Conservation (phyloP, 1,284 basidiomycete genomes). For the Cutaneotrichosporon cavernicola region DNA sequence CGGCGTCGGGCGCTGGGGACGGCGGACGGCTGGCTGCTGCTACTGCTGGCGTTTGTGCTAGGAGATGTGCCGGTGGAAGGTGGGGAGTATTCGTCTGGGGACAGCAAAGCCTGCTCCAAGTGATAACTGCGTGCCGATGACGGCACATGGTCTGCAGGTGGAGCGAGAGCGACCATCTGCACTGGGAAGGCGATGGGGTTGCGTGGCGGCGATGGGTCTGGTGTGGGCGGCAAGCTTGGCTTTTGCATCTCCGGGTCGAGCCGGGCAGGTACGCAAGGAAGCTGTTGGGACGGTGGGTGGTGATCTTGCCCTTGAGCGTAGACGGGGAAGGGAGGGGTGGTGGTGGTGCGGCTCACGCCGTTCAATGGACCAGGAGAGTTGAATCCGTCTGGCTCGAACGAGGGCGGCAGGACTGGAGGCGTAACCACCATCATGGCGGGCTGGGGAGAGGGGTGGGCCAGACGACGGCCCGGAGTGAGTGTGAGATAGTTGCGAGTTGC, state of each 20-base stretch:
- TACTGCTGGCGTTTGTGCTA: constrained; percentile 14
- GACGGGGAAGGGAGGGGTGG: constrained; percentile 14
- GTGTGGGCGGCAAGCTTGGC: constrained; percentile 33
- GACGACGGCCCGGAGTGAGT: not conserved
- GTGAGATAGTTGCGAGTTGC: not conserved
- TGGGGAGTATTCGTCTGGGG: constrained; percentile 8
- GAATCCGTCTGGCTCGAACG: constrained; percentile 20
- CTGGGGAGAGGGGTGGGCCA: not conserved
- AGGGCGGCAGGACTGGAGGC: constrained; percentile 21
- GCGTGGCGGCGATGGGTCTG: constrained; percentile 36
- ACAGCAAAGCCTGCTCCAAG: not conserved
- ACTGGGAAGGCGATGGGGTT: constrained; percentile 30
- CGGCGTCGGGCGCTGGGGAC: not conserved
- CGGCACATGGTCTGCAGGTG: constrained; percentile 29
- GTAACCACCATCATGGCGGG: constrained; percentile 28
- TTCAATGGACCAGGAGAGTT: not conserved
- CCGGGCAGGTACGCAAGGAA: not conserved
- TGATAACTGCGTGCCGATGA: not conserved
- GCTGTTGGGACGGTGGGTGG: constrained; percentile 11
- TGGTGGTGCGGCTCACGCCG: constrained; percentile 1
- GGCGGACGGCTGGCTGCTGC: not conserved
- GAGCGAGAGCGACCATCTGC: constrained; percentile 37
- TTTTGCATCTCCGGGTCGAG: constrained; percentile 27
- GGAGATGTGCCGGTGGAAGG: constrained; percentile 15
- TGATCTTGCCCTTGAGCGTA: not conserved